These are phyloP conservation scores for Kwoniella heveanensis DNA, from an alignment of 768 basidiomycete genomes.

Conservation along the genomic window DNA sequence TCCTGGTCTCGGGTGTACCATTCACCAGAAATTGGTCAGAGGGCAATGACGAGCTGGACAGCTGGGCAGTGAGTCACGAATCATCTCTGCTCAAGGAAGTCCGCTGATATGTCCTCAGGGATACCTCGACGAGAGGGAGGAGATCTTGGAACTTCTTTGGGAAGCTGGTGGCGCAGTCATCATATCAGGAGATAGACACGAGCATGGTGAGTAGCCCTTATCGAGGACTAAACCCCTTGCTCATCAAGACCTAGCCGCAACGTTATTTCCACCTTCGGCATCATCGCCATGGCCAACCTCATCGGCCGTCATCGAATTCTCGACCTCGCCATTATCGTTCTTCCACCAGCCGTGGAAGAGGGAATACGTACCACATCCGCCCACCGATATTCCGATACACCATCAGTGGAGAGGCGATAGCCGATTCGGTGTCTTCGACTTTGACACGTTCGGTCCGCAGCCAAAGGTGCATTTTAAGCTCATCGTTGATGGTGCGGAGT, in stretches of 20 bases:
- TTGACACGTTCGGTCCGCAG: slow-evolving; percentile 2
- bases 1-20: slow-evolving; percentile 11
- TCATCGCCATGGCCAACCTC: background rate
- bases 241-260: slow-evolving; percentile 7
- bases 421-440: slow-evolving; percentile 12
- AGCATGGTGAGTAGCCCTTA: slow-evolving; percentile 19
- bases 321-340: slow-evolving; percentile 11
- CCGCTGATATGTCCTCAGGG: background rate
- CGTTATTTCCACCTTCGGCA: background rate
- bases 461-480: slow-evolving; percentile 7
- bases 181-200: slow-evolving; percentile 13
- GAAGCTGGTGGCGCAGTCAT: slow-evolving; percentile 11
- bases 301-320: slow-evolving; percentile 15
- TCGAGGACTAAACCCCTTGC: no score
- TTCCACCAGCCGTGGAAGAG: slow-evolving; percentile 12
- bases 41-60: slow-evolving; percentile 13
- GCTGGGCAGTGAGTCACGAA: slow-evolving; percentile 8
- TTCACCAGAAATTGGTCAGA: slow-evolving; percentile 15
- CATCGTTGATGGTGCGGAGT: slow-evolving; percentile 6
- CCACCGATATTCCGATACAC: slow-evolving; percentile 11
- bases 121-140: slow-evolving; percentile 12
- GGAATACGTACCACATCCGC: slow-evolving; percentile 3
- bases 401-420: slow-evolving; percentile 14
- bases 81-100: no score
- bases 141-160: slow-evolving; percentile 1